Base-by-base conservation (phyloP, 495 filamentous ascomycete genomes). In the Trichocladium uniseriatum region DNA sequence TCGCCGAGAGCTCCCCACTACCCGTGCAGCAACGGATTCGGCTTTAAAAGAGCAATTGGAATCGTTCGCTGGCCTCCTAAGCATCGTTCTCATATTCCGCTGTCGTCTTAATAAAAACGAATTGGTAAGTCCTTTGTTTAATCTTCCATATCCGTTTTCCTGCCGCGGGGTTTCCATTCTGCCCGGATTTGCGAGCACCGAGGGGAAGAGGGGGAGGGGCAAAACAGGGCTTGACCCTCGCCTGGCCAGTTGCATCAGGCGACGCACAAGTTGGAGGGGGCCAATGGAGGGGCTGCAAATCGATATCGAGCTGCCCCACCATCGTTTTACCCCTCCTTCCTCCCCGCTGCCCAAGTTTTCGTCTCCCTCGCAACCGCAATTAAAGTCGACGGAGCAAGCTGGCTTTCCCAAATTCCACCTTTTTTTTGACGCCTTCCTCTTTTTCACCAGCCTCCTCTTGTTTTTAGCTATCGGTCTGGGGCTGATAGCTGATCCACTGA, bases 171-270 rank as follows among this genome's bases (percentile, higher is more conserved):
- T 45, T 54, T 14, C 31, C 45, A 32, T 45, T 47, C 21, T 43
- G n/a, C 29, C 35, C 43, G 43, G 47, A 42, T 41, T 45, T 32
- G 43, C 6, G 39, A 52, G n/a, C n/a, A n/a, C n/a, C n/a, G n/a
- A n/a, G 51, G 43, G 42, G 38, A 29, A 37, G 38, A 42, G n/a
- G 39, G 49, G 51, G 61, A 62, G 61, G 59, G 61, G 59, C 61
- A 62, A 59, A 61, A 53, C 61, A 63, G 60, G 60, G 60, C 61
- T 62, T 64, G 61, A 61, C 61, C 61, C 57, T 64, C 60, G 42
- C 48, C 42, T 48, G 46, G 42, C 37, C 52, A 49, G 56, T 57
- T 50, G 44, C 49, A 61, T 59, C 61, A 60, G 56, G 48, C 57
- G 54, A 49, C 55, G 56, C 59, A 60, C 56, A 62, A 57, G 51